Percentiles rank a stretch among this genome's conserved stretches.
phyloP scores from a whole-genome alignment of 2,329 filamentous ascomycete species.

The Paramyrothecium sp. region DNA sequence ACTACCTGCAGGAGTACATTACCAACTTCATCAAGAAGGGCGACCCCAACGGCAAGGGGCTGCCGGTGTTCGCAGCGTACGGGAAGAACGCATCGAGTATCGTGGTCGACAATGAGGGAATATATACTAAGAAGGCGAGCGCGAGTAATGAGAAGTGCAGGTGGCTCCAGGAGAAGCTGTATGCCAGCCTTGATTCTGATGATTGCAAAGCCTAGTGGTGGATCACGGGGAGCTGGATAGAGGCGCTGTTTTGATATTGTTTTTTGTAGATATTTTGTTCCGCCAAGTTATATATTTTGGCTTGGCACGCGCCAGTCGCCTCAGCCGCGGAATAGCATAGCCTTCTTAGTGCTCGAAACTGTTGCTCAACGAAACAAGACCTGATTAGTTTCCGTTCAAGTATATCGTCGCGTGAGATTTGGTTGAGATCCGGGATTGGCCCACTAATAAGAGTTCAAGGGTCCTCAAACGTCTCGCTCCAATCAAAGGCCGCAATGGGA shows the following conservation, averaged over 20 bases:
- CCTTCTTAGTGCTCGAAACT: too few relatives aligned
- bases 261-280: too few relatives aligned
- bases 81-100: constrained; percentile 1
- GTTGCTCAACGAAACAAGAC: too few relatives aligned
- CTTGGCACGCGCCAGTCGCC: too few relatives aligned
- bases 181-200: background rate
- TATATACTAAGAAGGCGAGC: background rate
- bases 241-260: too few relatives aligned
- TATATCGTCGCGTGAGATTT: too few relatives aligned
- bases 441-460: background rate
- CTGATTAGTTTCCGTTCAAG: too few relatives aligned
- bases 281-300: too few relatives aligned
- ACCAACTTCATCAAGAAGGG: constrained; percentile 26
- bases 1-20: constrained; percentile 27
- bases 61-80: constrained; percentile 7
- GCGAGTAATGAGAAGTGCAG: background rate
- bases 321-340: too few relatives aligned
- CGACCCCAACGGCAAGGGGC: constrained; percentile 14
- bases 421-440: background rate
- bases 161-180: background rate
- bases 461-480: background rate
- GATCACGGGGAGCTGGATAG: too few relatives aligned
- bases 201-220: too few relatives aligned
- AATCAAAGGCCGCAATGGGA: background rate
- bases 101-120: background rate